phyloP scores from a whole-genome alignment of 2,329 filamentous ascomycete species.

The Fusarium stilboides region DNA sequence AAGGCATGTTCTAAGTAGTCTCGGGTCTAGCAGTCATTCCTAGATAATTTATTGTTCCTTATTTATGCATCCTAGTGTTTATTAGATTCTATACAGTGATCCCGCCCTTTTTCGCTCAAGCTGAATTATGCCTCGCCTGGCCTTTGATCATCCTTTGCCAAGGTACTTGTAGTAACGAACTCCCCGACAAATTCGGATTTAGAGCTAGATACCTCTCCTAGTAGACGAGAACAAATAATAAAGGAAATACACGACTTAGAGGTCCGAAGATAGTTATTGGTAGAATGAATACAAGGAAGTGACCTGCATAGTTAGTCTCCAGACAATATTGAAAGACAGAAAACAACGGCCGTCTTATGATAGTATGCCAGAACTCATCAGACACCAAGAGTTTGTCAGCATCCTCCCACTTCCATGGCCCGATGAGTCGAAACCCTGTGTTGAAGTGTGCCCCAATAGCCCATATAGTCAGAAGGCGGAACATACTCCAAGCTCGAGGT shows the following conservation, averaged over 20 bases:
- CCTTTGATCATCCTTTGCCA: too few relatives aligned
- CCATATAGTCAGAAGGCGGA: background rate
- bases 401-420: rapidly evolving
- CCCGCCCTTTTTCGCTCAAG: too few relatives aligned
- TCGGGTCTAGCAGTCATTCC: too few relatives aligned
- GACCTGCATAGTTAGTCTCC: background rate
- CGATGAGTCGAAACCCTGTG: background rate
- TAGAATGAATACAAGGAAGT: background rate
- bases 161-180: too few relatives aligned
- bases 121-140: too few relatives aligned
- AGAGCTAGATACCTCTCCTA: too few relatives aligned
- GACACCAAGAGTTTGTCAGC: background rate
- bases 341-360: background rate
- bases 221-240: background rate
- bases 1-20: too few relatives aligned
- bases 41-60: too few relatives aligned
- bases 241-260: rapidly evolving
- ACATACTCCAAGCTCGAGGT: rapidly evolving
- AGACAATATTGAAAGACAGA: rapidly evolving
- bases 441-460: background rate
- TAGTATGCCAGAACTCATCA: background rate
- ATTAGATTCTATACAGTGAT: too few relatives aligned
- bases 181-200: too few relatives aligned
- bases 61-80: too few relatives aligned
- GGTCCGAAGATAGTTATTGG: background rate